phyloP scores from a whole-genome alignment of 208 protist genomes.

The Trypanosomatidae sp. region DNA sequence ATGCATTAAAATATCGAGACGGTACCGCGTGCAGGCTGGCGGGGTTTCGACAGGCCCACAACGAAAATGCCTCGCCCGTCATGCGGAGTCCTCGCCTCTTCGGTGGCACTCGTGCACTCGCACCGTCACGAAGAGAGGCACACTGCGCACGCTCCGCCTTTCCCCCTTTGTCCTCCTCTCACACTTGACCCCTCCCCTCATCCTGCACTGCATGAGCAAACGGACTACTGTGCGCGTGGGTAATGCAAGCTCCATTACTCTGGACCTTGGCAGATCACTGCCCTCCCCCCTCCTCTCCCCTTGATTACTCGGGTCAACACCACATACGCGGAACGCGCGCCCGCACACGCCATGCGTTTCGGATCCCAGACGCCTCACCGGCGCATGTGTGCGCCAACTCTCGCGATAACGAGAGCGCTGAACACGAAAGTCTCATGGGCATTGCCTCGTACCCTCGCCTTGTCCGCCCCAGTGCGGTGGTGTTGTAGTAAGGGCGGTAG shows the following conservation, averaged over 20 bases:
- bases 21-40: too few species aligned
- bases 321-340: not conserved
- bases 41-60: too few species aligned
- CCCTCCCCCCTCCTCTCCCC: not conserved
- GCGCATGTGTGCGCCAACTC: not conserved
- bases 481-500: not conserved
- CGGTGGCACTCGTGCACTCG: not conserved
- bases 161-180: not conserved
- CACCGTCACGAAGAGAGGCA: not conserved
- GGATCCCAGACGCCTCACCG: not conserved
- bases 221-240: not conserved
- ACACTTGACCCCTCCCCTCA: not conserved
- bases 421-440: not conserved
- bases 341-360: not conserved
- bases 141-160: not conserved
- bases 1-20: too few species aligned
- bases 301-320: not conserved
- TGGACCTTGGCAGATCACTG: not conserved
- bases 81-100: not conserved
- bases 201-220: not conserved
- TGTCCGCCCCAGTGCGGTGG: not conserved
- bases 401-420: not conserved
- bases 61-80: too few species aligned
- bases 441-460: not conserved
- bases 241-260: too few species aligned